Percentiles rank a stretch among this genome's conserved stretches.
phyloP scores from a whole-genome alignment of 2,329 filamentous ascomycete genomes.

The Calonectria ilicicola region DNA sequence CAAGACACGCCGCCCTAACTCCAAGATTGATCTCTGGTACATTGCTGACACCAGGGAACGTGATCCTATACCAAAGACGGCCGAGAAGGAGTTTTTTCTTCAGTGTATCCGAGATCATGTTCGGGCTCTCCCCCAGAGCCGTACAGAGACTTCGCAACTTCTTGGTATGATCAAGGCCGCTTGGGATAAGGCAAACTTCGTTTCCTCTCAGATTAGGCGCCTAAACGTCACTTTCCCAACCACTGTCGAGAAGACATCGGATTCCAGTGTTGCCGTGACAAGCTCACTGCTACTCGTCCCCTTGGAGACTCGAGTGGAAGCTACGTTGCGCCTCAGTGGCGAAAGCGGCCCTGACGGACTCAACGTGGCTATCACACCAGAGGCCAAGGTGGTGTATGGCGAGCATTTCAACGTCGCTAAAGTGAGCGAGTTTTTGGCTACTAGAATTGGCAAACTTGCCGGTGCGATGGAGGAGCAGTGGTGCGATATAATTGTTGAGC shows the following conservation, averaged over 20 bases:
- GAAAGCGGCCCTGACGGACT: slow-evolving; percentile 60
- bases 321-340: slow-evolving; percentile 67
- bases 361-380: slow-evolving; percentile 64
- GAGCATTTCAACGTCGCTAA: slow-evolving; percentile 82
- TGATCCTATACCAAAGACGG: slow-evolving; percentile 67
- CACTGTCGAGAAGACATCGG: slow-evolving; percentile 70
- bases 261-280: slow-evolving; percentile 73
- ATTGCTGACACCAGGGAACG: slow-evolving; percentile 69
- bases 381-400: slow-evolving; percentile 78
- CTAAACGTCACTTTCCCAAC: slow-evolving; percentile 76
- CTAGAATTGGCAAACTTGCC: slow-evolving; percentile 60
- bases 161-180: slow-evolving; percentile 69
- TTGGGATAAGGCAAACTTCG: slow-evolving; percentile 74
- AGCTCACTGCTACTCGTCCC: slow-evolving; percentile 72
- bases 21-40: slow-evolving; percentile 77
- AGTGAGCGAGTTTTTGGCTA: slow-evolving; percentile 77
- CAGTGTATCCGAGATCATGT: slow-evolving; percentile 78
- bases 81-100: slow-evolving; percentile 81
- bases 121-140: slow-evolving; percentile 69
- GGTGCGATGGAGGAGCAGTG: slow-evolving; percentile 56
- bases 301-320: slow-evolving; percentile 76
- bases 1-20: slow-evolving; percentile 57
- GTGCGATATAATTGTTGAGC: slow-evolving; percentile 67
- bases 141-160: slow-evolving; percentile 68
- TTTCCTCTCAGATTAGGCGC: slow-evolving; percentile 70